Evolutionary conservation across 345 rosid species (phyloP).

Genomic region (Eucalyptus victrix): DNA sequence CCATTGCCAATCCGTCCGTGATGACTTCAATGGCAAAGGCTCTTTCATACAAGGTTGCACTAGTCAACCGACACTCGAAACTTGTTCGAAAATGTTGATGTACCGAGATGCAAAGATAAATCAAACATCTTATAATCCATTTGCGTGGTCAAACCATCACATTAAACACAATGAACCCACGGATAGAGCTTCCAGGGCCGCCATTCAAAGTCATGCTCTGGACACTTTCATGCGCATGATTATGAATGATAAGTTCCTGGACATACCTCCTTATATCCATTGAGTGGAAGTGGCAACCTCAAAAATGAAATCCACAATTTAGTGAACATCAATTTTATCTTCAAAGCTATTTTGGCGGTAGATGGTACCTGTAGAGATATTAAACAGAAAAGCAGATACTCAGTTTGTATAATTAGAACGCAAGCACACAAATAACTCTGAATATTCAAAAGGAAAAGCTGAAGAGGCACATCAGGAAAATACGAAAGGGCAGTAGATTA

Average conservation of each 20-base stretch:
- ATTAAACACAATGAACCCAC: background rate
- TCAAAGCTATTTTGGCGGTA: background rate
- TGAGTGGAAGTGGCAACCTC: no score
- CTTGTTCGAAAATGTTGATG: background rate
- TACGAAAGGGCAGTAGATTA: background rate
- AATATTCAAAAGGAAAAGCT: background rate
- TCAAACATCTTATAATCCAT: background rate
- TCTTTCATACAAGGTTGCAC: background rate
- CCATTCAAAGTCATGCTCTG: no score
- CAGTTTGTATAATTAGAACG: background rate
- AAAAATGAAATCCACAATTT: background rate
- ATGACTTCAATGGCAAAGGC: background rate
- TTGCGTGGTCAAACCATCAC: background rate
- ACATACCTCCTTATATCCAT: no score
- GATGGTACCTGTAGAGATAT: slow-evolving; percentile 6
- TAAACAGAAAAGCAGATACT: background rate
- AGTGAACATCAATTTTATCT: background rate
- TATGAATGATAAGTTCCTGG: no score
- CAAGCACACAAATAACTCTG: background rate
- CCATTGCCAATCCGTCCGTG: no score
- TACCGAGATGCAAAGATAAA: no score
- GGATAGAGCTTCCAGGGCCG: no score
- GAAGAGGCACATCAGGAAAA: background rate
- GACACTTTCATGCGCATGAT: no score
- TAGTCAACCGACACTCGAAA: background rate